Conservation (phyloP, 164 flowering plant species). For the Vitis amurensis region DNA sequence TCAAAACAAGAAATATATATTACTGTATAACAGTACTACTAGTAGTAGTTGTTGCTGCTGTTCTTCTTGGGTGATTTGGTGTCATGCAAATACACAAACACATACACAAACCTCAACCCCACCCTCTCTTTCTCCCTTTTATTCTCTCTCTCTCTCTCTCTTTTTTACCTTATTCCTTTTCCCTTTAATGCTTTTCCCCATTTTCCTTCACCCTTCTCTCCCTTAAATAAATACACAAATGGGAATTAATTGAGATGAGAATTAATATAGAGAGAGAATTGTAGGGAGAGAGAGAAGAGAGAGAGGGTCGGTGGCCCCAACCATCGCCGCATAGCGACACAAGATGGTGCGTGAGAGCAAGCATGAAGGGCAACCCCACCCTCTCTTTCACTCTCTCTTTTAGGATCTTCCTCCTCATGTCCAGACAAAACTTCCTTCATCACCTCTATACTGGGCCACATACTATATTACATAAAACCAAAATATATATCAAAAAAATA, state of each 20-base stretch:
- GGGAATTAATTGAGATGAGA: not conserved
- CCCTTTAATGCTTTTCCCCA: not conserved
- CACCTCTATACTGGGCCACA: constrained; percentile 15
- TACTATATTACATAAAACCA: not conserved
- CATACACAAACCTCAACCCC: constrained; percentile 15
- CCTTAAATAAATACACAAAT: not conserved
- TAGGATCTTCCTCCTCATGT: constrained; percentile 19
- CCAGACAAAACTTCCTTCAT: constrained; percentile 20
- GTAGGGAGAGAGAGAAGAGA: constrained; percentile 10
- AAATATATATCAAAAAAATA: not conserved
- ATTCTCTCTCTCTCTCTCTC: not conserved
- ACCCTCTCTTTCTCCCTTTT: not conserved
- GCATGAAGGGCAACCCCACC: constrained; percentile 15
- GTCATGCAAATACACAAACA: constrained; percentile 31
- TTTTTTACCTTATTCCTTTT: not conserved
- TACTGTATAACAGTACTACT: too few species aligned
- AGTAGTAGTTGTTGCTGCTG: not conserved
- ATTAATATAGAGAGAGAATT: constrained; percentile 5
- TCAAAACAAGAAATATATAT: too few species aligned
- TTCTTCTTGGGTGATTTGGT: constrained; percentile 24
- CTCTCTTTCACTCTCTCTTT: constrained; percentile 23
- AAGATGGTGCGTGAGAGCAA: constrained; percentile 28
- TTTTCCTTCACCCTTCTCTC: not conserved
- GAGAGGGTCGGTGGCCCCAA: constrained; percentile 35
- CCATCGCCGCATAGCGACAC: constrained; percentile 30